phyloP scores from a whole-genome alignment of 331 rosid species.

The Acacia pycnantha region DNA sequence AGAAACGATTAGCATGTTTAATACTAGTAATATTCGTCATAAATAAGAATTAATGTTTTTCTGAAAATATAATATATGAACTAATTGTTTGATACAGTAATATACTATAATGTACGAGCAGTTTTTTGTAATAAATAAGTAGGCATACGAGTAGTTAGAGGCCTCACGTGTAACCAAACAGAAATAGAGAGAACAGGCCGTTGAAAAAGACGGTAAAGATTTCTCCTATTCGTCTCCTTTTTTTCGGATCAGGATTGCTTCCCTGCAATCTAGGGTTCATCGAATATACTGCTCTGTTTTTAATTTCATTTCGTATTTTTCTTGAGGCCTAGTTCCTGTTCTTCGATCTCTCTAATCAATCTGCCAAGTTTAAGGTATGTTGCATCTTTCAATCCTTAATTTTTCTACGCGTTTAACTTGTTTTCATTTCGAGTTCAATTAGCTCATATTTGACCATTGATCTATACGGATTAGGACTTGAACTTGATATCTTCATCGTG shows the following conservation, averaged over 20 bases:
- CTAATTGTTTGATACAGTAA: too few relatives aligned
- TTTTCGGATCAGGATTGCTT: constrained; percentile 17
- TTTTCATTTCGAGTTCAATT: neutral
- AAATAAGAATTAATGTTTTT: too few relatives aligned
- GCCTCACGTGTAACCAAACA: neutral
- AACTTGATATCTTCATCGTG: constrained; percentile 35
- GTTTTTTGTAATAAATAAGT: neutral
- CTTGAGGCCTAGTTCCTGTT: neutral
- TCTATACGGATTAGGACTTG: constrained; percentile 28
- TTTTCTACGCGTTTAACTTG: neutral
- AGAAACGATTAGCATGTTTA: too few relatives aligned
- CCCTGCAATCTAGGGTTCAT: constrained; percentile 62
- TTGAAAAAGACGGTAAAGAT: constrained; percentile 47
- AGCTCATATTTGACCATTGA: constrained; percentile 19
- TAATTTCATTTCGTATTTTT: constrained; percentile 5
- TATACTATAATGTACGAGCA: too few relatives aligned
- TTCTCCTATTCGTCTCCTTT: constrained; percentile 21
- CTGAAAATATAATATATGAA: too few relatives aligned
- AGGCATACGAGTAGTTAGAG: neutral
- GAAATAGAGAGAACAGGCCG: constrained; percentile 14
- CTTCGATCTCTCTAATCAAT: constrained; percentile 36
- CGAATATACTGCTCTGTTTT: constrained; percentile 25
- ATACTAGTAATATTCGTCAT: neutral
- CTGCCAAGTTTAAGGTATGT: constrained; percentile 29
- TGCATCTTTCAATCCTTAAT: constrained; percentile 17